Evolutionary conservation across 2,329 filamentous ascomycete genomes (phyloP).

Genomic region (Torrubiella hemipterigena): DNA sequence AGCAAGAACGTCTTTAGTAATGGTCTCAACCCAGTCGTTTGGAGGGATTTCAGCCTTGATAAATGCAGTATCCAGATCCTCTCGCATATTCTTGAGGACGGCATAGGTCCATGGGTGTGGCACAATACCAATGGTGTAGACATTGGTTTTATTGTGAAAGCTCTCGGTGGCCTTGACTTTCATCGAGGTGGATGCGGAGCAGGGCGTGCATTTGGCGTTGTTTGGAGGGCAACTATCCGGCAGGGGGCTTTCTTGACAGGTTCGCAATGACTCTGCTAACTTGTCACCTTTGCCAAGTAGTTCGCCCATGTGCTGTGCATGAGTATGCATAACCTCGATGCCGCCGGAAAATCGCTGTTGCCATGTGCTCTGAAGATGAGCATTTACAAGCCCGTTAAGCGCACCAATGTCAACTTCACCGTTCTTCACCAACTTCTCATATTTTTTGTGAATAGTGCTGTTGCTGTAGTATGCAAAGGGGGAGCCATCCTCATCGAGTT

Average conservation of each 20-base stretch:
- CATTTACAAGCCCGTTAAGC: constrained; percentile 66
- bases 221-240: constrained; percentile 79
- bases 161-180: constrained; percentile 52
- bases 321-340: constrained; percentile 70
- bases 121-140: constrained; percentile 77
- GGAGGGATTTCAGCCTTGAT: constrained; percentile 58
- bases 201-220: constrained; percentile 59
- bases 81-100: constrained; percentile 50
- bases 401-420: constrained; percentile 48
- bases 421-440: constrained; percentile 46
- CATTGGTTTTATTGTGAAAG: constrained; percentile 58
- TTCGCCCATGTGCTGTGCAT: constrained; percentile 60
- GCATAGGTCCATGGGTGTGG: constrained; percentile 84
- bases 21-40: constrained; percentile 64
- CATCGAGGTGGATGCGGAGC: constrained; percentile 49
- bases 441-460: constrained; percentile 49
- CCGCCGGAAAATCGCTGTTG: constrained; percentile 67
- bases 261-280: constrained; percentile 62
- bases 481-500: constrained; percentile 49
- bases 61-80: constrained; percentile 49
- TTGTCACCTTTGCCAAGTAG: constrained; percentile 58
- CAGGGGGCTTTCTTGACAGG: constrained; percentile 63
- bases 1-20: constrained; percentile 59
- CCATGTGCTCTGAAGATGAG: constrained; percentile 77
- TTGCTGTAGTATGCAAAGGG: constrained; percentile 70